Conservation (phyloP, 2,329 filamentous ascomycete genomes). For the Epichloe sp. region DNA sequence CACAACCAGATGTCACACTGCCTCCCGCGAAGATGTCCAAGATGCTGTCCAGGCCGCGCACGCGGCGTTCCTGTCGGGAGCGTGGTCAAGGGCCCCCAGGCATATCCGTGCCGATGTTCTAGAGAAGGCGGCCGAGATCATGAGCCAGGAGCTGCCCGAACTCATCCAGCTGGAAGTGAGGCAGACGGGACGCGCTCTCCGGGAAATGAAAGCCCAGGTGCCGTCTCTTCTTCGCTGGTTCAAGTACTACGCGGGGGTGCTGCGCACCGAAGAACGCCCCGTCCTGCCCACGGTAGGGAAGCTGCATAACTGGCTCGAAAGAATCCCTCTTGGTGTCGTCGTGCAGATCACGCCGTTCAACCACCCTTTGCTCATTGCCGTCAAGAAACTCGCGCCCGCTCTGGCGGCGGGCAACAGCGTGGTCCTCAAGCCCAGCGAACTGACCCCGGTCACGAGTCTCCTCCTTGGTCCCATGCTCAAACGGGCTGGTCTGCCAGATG, state of each 20-base stretch:
- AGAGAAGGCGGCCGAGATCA: no score
- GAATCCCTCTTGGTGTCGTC: conserved; percentile 44
- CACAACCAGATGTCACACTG: conserved; percentile 15
- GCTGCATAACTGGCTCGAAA: conserved; percentile 42
- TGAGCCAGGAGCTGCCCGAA: conserved; percentile 29
- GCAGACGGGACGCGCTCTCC: conserved; percentile 55
- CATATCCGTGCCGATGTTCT: no score
- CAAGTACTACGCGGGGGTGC: conserved; percentile 54
- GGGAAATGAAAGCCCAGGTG: conserved; percentile 59
- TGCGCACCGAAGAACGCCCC: conserved; percentile 53
- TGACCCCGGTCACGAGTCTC: conserved; percentile 49
- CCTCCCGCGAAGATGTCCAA: conserved; percentile 17
- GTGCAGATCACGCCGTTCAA: conserved; percentile 46
- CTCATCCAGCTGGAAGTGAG: conserved; percentile 51
- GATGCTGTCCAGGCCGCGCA: conserved; percentile 33
- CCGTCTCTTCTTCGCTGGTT: conserved; percentile 56
- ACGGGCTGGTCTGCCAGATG: conserved; percentile 56
- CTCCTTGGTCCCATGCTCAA: conserved; percentile 45
- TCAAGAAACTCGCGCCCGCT: conserved; percentile 48
- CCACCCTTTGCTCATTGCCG: conserved; percentile 43
- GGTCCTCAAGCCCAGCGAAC: conserved; percentile 49
- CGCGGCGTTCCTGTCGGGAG: conserved; percentile 26
- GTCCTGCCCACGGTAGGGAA: conserved; percentile 52
- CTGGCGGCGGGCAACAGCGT: conserved; percentile 47
- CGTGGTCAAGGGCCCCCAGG: no score